Evolutionary conservation across 768 basidiomycete species (phyloP), one percentile per base, ranked within the genome.

Genomic region (Xerocomellus amylosporus): DNA sequence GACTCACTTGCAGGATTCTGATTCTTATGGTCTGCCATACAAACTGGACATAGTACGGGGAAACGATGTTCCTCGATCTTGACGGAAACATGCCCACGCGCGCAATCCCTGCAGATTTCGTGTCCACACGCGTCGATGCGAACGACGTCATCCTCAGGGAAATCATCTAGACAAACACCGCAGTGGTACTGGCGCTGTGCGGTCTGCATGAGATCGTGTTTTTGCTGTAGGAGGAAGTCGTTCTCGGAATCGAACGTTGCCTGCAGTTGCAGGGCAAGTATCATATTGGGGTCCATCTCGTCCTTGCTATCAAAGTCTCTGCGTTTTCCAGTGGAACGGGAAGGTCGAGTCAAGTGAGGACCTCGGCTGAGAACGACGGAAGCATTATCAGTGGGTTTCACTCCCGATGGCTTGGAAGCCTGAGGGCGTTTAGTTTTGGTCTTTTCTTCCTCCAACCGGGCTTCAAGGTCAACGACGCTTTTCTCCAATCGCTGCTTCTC

Each of bases 1-100:
- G 19, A 61, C 68, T 44, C 49, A 64, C 74, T 70, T 39, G 71
- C 71, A 14, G 70, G 71, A 20, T 67, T 65, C 13, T 59, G 31
- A 8, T 61, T 65, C 28, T 60, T 61, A 7, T 63, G 60, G 31
- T 74, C 73, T 17, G 75, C 71, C 22, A 69, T 66, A 54, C 86
- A 87, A 13, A 77, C 64, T 0, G 86, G 86, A 60, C 86, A 87
- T 19, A 79, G 65, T 9, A 87, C 79, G 1, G 86, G 86, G 49
- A 78, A 86, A 14, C 75, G 75, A 54, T 74, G 75, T 39, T 83
- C 80, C n/a, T 72, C 70, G 28, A 87, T 73, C 64, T 79, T 79
- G 17, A 75, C 63, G n/a, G 56, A 59, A 14, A 80, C 71, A 53
- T 83, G 77, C 4, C 64, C 59, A 24, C 64, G 70, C 8, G 81